These are phyloP conservation scores for Candida ponderosae DNA, from an alignment of 805 yeast genomes.

Conservation along the genomic window DNA sequence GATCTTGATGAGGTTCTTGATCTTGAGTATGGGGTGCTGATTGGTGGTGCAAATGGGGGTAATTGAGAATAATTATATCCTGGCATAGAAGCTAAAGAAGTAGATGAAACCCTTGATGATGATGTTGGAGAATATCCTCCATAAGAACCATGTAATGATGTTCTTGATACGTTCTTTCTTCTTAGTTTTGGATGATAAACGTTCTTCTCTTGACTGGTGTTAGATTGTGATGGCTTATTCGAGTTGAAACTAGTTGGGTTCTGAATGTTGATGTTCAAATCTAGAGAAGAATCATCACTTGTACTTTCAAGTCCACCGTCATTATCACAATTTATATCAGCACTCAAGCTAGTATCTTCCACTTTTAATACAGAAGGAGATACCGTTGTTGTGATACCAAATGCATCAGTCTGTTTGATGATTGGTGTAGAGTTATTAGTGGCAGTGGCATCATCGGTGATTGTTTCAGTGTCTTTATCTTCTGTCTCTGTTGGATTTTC, in stretches of 20 bases:
- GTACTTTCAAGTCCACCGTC: no score
- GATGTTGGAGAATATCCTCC: not conserved
- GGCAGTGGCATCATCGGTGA: not conserved
- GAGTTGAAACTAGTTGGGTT: no score
- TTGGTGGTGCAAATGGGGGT: not conserved
- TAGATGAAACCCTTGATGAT: not conserved
- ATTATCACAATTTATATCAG: no score
- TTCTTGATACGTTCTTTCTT: no score
- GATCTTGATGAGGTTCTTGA: not conserved
- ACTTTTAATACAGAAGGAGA: no score
- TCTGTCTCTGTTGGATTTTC: not conserved
- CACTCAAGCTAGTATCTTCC: no score
- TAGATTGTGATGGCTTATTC: not conserved
- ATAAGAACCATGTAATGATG: not conserved
- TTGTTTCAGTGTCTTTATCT: conserved; percentile 1
- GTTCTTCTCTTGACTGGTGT: no score
- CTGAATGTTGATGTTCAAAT: no score
- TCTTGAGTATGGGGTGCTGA: not conserved
- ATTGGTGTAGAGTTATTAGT: not conserved
- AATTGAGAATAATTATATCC: not conserved
- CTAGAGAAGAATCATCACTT: not conserved
- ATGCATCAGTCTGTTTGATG: conserved; percentile 6
- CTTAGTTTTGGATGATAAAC: not conserved
- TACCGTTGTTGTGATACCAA: conserved; percentile 12
- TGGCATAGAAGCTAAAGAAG: not conserved